These are phyloP conservation scores for Mariannaea elegans DNA, from an alignment of 2,329 filamentous ascomycete species.

Conservation along the genomic window DNA sequence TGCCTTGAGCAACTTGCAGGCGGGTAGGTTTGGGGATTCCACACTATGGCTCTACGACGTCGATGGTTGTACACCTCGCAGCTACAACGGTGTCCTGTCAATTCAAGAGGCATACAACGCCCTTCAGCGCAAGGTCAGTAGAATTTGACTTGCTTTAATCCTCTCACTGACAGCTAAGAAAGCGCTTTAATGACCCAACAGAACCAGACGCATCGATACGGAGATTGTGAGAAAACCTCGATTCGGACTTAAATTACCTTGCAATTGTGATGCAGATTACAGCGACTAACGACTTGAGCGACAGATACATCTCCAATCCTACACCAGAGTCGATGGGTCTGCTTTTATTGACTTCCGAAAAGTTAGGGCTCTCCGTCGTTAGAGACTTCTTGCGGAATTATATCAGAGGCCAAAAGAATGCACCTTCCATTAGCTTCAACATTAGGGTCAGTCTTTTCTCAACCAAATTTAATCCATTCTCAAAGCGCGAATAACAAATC, in stretches of 20 bases:
- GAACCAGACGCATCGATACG: not conserved
- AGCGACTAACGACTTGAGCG: not conserved
- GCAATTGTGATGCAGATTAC: too few species aligned
- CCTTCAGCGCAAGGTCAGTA: not conserved
- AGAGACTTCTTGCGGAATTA: slow-evolving; percentile 1
- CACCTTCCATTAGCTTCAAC: not conserved
- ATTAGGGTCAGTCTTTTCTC: not conserved
- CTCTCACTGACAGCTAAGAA: not conserved
- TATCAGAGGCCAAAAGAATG: not conserved
- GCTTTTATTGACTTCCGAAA: not conserved
- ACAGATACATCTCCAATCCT: not conserved
- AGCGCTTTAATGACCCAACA: not conserved
- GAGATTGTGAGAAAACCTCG: slow-evolving; percentile 3
- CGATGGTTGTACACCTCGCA: not conserved
- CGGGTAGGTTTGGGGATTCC: not conserved
- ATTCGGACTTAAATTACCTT: not conserved
- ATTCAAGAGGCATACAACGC: not conserved
- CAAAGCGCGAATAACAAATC: not conserved
- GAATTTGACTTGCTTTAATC: not conserved
- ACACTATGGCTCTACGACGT: not conserved
- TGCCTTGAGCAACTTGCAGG: not conserved
- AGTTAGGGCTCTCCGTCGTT: not conserved
- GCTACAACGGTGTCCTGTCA: slow-evolving; percentile 2
- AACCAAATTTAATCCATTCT: not conserved
- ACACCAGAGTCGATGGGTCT: not conserved